phyloP scores from a whole-genome alignment of 768 basidiomycete genomes.

The Leccinum arenicola region DNA sequence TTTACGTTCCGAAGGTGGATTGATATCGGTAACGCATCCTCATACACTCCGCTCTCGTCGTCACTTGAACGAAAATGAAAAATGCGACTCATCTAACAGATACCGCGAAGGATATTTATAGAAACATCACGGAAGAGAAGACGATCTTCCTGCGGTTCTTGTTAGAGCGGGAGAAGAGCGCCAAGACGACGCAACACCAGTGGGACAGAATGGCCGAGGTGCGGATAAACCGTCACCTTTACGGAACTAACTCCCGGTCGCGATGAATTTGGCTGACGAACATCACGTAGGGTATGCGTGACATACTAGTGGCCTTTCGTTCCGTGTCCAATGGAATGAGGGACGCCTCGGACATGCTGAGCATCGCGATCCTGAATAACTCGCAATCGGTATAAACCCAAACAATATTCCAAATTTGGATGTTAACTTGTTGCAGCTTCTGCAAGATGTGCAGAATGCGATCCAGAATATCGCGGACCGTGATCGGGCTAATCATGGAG shows the following conservation, averaged over 20 bases:
- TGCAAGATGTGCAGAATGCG: slow-evolving; percentile 18
- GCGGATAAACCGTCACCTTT: slow-evolving; percentile 7
- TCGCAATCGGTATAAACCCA: slow-evolving; percentile 21
- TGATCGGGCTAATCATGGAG: slow-evolving; percentile 18
- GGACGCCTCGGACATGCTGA: slow-evolving; percentile 21
- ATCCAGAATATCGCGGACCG: slow-evolving; percentile 21
- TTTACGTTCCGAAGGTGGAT: slow-evolving; percentile 71
- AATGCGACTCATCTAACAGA: slow-evolving; percentile 37
- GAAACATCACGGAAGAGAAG: slow-evolving; percentile 61
- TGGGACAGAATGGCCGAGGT: slow-evolving; percentile 32
- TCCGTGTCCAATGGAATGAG: slow-evolving; percentile 18
- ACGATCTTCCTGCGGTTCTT: slow-evolving; percentile 47
- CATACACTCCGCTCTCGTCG: slow-evolving; percentile 9
- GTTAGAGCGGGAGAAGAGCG: slow-evolving; percentile 40
- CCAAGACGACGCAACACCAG: slow-evolving; percentile 25
- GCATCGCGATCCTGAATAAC: slow-evolving; percentile 10
- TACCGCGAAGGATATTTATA: slow-evolving; percentile 62
- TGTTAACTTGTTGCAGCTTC: slow-evolving; percentile 21
- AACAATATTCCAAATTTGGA: neutral
- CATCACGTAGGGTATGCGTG: slow-evolving; percentile 29
- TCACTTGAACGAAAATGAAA: slow-evolving; percentile 6
- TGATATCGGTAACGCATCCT: slow-evolving; percentile 55
- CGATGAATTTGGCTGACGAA: neutral
- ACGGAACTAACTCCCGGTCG: neutral
- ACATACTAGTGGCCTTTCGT: slow-evolving; percentile 19